phyloP scores from a whole-genome alignment of 2,329 filamentous ascomycete genomes.

The Cladosporium sp. region DNA sequence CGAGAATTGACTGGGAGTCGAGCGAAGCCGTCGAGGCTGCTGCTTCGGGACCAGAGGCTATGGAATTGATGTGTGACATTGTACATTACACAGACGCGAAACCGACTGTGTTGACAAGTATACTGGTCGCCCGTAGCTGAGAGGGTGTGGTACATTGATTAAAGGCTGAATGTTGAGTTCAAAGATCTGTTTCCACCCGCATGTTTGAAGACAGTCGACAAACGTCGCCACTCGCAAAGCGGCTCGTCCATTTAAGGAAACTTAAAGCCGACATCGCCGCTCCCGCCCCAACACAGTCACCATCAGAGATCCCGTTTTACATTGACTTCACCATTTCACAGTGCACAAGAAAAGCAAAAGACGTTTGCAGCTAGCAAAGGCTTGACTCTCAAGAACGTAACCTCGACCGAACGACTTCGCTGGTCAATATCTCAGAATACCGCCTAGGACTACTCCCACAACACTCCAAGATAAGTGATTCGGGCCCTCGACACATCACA shows the following conservation, averaged over 20 bases:
- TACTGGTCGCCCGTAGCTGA: neutral
- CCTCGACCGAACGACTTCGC: neutral
- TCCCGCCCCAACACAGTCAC: neutral
- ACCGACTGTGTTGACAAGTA: neutral
- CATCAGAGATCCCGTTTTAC: neutral
- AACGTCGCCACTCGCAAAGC: neutral
- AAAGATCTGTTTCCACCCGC: neutral
- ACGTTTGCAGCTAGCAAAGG: neutral
- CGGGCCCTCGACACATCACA: neutral
- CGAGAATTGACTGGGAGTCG: neutral
- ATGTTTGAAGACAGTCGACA: neutral
- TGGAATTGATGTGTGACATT: neutral
- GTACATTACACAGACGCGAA: neutral
- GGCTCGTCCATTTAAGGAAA: neutral
- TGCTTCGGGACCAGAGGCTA: neutral
- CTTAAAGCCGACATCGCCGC: neutral
- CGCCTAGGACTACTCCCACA: neutral
- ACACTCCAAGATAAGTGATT: neutral
- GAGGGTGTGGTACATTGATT: neutral
- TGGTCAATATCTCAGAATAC: neutral
- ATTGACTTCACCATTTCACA: neutral
- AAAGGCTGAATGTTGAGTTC: neutral
- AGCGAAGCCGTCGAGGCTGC: neutral
- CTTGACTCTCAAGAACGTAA: neutral
- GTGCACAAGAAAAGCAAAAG: neutral